Evolutionary conservation across 176 grass and related monocot species (phyloP), one percentile per base, ranked within the genome.

Genomic region (Neostapfia colusana): DNA sequence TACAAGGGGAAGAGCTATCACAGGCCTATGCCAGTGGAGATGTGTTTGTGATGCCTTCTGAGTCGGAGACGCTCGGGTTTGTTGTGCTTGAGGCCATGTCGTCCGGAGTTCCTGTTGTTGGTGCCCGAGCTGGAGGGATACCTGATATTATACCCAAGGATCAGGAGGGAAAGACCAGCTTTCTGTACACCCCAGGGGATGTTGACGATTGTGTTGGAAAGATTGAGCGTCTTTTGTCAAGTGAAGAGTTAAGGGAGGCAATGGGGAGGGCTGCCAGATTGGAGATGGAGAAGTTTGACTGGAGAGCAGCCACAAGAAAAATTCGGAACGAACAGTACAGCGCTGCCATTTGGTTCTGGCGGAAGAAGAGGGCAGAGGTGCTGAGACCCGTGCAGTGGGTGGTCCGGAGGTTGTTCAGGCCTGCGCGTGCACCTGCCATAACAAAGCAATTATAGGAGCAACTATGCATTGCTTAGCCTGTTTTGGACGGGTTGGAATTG

Each of bases 71-170:
- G 1, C 91, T 93, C 6, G 91, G 91, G 1, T 84, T 90, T 73
- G 85, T 93, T 43, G 91, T 90, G 21, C 59, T 90, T 60, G 91
- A 93, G 87, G 81, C 91, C 17, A 93, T 93, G 87, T 93, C 91
- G 26, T 93, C 91, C 1, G 87, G 91, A 66, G 73, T 90, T 48
- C 87, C 87, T 0, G 91, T 90, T 13, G 85, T 93, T 5, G 90
- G 87, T 35, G 87, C 79, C 46, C 87, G 81, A 8, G 87, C 84
- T 34, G 87, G 91, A 60, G 91, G 87, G 13, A 90, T 90, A 82
- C 87, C 82, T 67, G 91, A 93, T 49, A 90, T 85, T 53, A 90
- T 87, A 83, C 84, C 87, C 15, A 65, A 90, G 63, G 72, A 87
- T 61, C 85, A 88, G 68, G 82, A 91, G 38, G 89, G 89, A 17